Percentiles rank a stretch among this genome's conserved stretches.
Conservation (phyloP, 371 early-diverging fungal genomes). For the Coemansia sp. region DNA sequence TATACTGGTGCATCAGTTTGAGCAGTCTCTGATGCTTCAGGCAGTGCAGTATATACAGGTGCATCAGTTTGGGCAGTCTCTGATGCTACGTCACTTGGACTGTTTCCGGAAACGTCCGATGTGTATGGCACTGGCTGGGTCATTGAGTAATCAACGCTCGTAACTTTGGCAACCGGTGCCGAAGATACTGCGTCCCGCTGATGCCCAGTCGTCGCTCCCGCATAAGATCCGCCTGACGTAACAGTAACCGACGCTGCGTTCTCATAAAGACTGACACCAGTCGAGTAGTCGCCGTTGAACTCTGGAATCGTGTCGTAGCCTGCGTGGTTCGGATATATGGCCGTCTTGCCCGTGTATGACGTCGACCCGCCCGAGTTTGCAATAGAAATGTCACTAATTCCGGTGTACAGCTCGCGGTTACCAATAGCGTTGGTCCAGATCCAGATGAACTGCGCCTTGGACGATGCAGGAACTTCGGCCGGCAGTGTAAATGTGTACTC, state of each 20-base stretch:
- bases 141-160: too few species aligned
- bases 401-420: conserved; percentile 68
- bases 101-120: too few species aligned
- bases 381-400: conserved; percentile 64
- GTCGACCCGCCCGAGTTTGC: conserved; percentile 27
- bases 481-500: conserved; percentile 8
- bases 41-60: too few species aligned
- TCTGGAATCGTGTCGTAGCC: background rate
- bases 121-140: too few species aligned
- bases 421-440: conserved; percentile 68
- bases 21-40: too few species aligned
- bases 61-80: too few species aligned
- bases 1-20: too few species aligned
- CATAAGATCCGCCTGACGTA: too few species aligned
- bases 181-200: too few species aligned
- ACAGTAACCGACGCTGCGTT: background rate
- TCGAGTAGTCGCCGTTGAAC: conserved; percentile 13
- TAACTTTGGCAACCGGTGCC: too few species aligned
- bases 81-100: too few species aligned
- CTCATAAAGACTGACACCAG: background rate
- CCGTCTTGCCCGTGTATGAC: conserved; percentile 24
- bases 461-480: conserved; percentile 21
- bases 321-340: background rate
- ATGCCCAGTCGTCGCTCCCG: too few species aligned
- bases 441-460: conserved; percentile 62